Conservation (phyloP, 176 grass and related monocot species). For the Eleusine coracana region DNA sequence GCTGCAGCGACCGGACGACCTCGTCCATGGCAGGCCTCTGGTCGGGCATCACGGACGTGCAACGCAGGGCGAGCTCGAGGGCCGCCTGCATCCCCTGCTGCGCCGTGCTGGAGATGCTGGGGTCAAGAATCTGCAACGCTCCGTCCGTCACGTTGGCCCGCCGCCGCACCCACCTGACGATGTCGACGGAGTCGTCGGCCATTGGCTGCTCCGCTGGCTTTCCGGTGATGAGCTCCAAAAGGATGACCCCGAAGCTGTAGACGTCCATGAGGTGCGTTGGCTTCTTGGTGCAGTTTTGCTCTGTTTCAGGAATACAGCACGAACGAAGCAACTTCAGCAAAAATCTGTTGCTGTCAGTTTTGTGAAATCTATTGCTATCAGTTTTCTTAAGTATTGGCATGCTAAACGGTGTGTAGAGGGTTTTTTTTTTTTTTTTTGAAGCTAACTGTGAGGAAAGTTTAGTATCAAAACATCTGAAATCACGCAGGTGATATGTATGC, state of each 20-base stretch:
- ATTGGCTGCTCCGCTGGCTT: conserved; percentile 61
- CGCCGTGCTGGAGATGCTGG: conserved; percentile 36
- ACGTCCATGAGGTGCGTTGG: conserved; percentile 69
- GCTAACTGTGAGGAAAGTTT: background rate
- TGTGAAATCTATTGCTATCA: background rate
- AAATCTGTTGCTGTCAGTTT: background rate
- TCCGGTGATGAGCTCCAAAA: conserved; percentile 75
- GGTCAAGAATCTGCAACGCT: conserved; percentile 52
- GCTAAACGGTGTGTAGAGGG: too few relatives aligned
- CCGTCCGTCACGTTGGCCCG: conserved; percentile 59
- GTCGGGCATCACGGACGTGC: conserved; percentile 73
- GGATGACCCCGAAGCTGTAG: conserved; percentile 77
- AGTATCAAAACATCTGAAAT: background rate
- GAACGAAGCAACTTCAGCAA: conserved; percentile 10
- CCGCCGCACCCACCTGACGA: conserved; percentile 71
- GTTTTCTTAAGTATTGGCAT: background rate
- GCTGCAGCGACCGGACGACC: conserved; percentile 48
- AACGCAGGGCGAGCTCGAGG: conserved; percentile 62
- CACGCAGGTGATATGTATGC: background rate
- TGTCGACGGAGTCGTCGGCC: conserved; percentile 48
- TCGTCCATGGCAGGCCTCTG: conserved; percentile 67
- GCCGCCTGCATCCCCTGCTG: conserved; percentile 52
- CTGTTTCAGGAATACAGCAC: conserved; percentile 42
- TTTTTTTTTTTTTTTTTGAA: background rate
- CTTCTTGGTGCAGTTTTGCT: conserved; percentile 56